Conservation (phyloP, 139 green algal species). For the Auxenochlorella protothecoides region DNA sequence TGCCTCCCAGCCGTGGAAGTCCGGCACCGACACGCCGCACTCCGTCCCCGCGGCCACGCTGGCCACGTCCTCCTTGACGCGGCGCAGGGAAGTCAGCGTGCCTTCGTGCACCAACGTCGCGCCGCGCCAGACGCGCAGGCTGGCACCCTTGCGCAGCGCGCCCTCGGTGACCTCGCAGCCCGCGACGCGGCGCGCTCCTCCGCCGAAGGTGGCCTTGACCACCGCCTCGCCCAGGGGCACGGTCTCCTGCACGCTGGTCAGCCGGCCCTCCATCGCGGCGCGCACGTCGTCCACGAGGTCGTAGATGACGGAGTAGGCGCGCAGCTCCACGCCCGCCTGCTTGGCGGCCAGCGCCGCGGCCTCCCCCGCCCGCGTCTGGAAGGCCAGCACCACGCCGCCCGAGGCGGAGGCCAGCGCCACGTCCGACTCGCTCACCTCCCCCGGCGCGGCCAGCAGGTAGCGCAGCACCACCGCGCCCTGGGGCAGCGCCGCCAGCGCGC, state of each 20-base stretch:
- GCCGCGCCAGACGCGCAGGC: conserved; percentile 39
- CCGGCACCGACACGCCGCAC: conserved; percentile 65
- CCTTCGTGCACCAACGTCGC: conserved; percentile 62
- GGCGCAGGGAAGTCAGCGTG: conserved; percentile 62
- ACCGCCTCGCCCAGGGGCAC: conserved; percentile 56
- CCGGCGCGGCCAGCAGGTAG: conserved; percentile 75
- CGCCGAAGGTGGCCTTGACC: conserved; percentile 80
- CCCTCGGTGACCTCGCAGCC: conserved; percentile 71
- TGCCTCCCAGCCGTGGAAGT: conserved; percentile 66
- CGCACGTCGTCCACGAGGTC: conserved; percentile 91
- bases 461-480: conserved; percentile 81
- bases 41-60: conserved; percentile 70
- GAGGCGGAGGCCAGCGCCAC: conserved; percentile 81
- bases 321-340: conserved; percentile 47
- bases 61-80: conserved; percentile 89
- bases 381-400: conserved; percentile 65
- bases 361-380: conserved; percentile 66
- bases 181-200: conserved; percentile 61
- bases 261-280: conserved; percentile 88
- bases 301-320: conserved; percentile 89
- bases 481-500: conserved; percentile 67
- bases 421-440: conserved; percentile 76
- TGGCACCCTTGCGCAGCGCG: conserved; percentile 34
- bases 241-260: conserved; percentile 68
- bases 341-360: conserved; percentile 45